Evolutionary conservation across 345 rosid genomes (phyloP).

Genomic region (Ceriops zippeliana): DNA sequence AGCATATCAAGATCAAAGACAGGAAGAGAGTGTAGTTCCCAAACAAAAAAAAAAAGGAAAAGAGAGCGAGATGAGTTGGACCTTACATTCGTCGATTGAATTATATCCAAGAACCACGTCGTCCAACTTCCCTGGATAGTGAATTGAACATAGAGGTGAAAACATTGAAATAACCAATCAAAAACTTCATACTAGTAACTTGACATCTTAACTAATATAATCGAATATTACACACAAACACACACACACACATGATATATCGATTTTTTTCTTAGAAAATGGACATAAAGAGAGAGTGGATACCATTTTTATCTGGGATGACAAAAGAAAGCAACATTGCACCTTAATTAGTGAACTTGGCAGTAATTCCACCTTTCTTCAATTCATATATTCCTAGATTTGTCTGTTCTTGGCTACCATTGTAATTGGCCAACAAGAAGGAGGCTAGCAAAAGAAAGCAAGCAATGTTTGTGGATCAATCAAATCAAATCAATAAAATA

Average conservation of each 20-base stretch:
- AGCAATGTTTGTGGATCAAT: not conserved
- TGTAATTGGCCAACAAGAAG: slow-evolving; percentile 3
- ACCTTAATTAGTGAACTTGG: slow-evolving; percentile 56
- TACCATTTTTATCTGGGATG: slow-evolving; percentile 57
- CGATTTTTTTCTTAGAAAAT: not conserved
- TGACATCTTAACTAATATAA: too few relatives aligned
- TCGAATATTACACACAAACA: too few relatives aligned
- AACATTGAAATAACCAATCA: not conserved
- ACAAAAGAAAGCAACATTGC: slow-evolving; percentile 57
- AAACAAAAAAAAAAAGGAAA: too few relatives aligned
- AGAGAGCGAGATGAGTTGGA: not conserved
- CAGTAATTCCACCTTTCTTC: slow-evolving; percentile 36
- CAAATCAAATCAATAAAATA: too few relatives aligned
- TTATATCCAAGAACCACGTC: slow-evolving; percentile 60
- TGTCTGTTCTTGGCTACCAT: slow-evolving; percentile 13
- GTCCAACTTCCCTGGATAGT: slow-evolving; percentile 39
- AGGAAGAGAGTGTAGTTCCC: too few relatives aligned
- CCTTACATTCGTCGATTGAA: slow-evolving; percentile 41
- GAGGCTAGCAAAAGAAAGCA: slow-evolving; percentile 7
- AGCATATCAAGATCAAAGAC: too few relatives aligned
- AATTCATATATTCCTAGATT: slow-evolving; percentile 33
- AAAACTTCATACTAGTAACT: too few relatives aligned
- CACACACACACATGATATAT: too few relatives aligned
- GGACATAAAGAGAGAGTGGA: not conserved
- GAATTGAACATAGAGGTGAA: not conserved